Conservation (phyloP, 163 green algal species). For the Scenedesmus sp. region DNA sequence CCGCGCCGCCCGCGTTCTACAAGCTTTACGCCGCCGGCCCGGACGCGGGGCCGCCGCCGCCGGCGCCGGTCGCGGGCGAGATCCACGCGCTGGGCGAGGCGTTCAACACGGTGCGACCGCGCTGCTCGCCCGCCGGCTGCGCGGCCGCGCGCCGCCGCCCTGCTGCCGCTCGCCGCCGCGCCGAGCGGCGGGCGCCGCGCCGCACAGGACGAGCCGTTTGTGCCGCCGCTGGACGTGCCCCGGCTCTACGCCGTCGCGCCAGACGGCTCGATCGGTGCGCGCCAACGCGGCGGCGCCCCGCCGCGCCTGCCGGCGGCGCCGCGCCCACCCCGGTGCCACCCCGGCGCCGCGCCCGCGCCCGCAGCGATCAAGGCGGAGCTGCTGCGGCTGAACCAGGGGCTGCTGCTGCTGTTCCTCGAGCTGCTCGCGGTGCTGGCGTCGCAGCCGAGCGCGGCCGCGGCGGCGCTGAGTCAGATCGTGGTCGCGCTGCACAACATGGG, state of each 20-base stretch:
- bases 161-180: no score
- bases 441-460: conserved; percentile 49
- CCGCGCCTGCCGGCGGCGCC: not conserved
- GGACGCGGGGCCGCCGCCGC: conserved; percentile 28
- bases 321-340: no score
- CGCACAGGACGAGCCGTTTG: not conserved
- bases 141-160: not conserved
- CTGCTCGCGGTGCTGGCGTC: conserved; percentile 52
- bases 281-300: not conserved
- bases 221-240: not conserved
- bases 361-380: conserved; percentile 65
- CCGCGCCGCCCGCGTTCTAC: conserved; percentile 38
- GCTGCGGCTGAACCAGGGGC: conserved; percentile 48
- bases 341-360: not conserved
- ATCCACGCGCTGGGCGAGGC: conserved; percentile 47
- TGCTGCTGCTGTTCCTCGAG: conserved; percentile 64
- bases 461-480: conserved; percentile 48
- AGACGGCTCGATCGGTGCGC: conserved; percentile 6
- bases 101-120: conserved; percentile 34
- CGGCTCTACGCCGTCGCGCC: not conserved
- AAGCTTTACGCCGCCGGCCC: conserved; percentile 28
- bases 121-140: not conserved
- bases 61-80: conserved; percentile 7
- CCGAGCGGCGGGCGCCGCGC: no score
- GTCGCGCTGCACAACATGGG: conserved; percentile 59